A percentile compares a stretch with the other conserved stretches of the same genome.
phyloP scores from a whole-genome alignment of 2,329 filamentous ascomycete species.

The Alternaria viburni region DNA sequence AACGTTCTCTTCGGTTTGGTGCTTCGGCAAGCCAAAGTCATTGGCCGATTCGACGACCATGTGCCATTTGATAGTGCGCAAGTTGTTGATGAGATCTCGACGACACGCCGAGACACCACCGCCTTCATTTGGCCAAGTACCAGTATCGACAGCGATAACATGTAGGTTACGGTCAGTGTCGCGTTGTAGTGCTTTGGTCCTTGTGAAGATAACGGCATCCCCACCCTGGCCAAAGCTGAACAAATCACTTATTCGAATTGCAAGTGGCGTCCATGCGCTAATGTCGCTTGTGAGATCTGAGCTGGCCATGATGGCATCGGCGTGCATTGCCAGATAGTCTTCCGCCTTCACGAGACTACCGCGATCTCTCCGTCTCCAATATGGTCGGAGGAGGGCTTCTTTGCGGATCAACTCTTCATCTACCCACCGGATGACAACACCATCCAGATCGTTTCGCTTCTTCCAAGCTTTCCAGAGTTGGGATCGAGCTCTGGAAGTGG shows the following conservation, averaged over 20 bases:
- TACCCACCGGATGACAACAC: constrained; percentile 49
- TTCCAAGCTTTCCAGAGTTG: constrained; percentile 52
- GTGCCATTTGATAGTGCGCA: constrained; percentile 52
- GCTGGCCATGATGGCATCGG: constrained; percentile 59
- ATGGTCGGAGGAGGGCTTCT: constrained; percentile 44
- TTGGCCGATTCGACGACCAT: constrained; percentile 53
- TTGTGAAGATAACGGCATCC: constrained; percentile 59
- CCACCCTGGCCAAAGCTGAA: constrained; percentile 61
- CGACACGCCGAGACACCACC: constrained; percentile 53
- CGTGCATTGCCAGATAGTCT: constrained; percentile 51
- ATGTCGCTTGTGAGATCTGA: constrained; percentile 60
- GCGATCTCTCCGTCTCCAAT: constrained; percentile 48
- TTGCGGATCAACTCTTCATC: constrained; percentile 48
- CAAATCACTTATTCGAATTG: constrained; percentile 59
- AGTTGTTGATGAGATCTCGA: constrained; percentile 52
- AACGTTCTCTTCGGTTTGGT: constrained; percentile 53
- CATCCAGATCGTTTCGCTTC: constrained; percentile 46
- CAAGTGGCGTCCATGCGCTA: constrained; percentile 60
- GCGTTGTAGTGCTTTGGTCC: constrained; percentile 56
- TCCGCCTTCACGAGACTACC: constrained; percentile 46
- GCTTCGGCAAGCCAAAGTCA: constrained; percentile 52
- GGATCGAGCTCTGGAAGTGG: constrained; percentile 46
- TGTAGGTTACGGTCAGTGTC: constrained; percentile 49
- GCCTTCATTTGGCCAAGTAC: constrained; percentile 53
- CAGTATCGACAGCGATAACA: constrained; percentile 51